These are phyloP conservation scores for Golubevia sp. DNA, from an alignment of 1,284 basidiomycete genomes.

Conservation along the genomic window DNA sequence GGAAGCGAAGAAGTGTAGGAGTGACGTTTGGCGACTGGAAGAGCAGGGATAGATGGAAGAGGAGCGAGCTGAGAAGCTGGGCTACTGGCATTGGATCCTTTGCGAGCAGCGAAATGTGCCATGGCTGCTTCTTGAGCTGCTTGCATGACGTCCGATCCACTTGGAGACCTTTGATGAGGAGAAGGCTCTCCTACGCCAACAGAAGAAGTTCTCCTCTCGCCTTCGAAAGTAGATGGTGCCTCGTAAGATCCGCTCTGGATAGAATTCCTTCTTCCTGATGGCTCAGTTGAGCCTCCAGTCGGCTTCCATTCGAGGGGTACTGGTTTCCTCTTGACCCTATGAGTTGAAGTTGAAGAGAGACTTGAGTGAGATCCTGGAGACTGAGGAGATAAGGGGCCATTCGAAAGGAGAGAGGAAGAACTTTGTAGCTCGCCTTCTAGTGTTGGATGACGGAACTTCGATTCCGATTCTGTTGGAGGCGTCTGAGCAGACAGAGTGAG, in stretches of 20 bases:
- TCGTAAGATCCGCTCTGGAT: slow-evolving; percentile 7
- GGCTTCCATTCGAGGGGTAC: slow-evolving; percentile 20
- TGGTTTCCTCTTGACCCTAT: slow-evolving; percentile 24
- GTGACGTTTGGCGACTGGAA: too few species aligned
- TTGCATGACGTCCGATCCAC: slow-evolving; percentile 16
- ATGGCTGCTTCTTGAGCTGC: slow-evolving; percentile 18
- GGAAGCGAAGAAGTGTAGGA: too few species aligned
- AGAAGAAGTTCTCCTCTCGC: neutral
- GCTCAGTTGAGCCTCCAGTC: slow-evolving; percentile 2
- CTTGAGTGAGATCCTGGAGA: slow-evolving; percentile 21
- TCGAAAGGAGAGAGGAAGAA: neutral
- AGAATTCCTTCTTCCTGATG: slow-evolving; percentile 5
- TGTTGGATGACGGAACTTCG: neutral
- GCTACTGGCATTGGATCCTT: too few species aligned
- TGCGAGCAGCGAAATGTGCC: slow-evolving; percentile 7
- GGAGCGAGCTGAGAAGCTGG: too few species aligned
- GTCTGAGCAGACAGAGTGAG: neutral
- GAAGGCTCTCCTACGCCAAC: neutral
- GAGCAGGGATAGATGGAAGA: too few species aligned
- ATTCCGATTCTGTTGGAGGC: neutral
- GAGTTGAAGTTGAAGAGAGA: slow-evolving; percentile 23
- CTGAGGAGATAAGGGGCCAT: neutral
- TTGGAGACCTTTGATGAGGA: slow-evolving; percentile 12
- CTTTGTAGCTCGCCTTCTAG: slow-evolving; percentile 2
- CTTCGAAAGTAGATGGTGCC: neutral